These are phyloP conservation scores for Hyaloscypha bicolor DNA, from an alignment of 495 filamentous ascomycete genomes.

Conservation along the genomic window DNA sequence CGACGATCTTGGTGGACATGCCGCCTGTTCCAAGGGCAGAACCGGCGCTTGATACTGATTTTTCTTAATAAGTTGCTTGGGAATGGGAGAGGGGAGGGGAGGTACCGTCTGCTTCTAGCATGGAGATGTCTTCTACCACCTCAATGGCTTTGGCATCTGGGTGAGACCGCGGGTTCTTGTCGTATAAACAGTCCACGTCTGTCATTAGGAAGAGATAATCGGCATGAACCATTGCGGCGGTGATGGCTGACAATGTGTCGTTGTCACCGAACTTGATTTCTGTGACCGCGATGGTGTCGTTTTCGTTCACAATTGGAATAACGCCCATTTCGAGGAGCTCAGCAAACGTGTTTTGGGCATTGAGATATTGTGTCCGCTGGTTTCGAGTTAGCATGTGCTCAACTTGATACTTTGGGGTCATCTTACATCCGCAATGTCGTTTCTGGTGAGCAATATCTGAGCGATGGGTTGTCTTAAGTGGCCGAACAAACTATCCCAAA, in stretches of 20 bases:
- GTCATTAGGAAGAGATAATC: constrained; percentile 99
- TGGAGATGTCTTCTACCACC: constrained; percentile 85
- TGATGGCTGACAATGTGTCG: constrained; percentile 94
- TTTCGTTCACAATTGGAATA: constrained; percentile 98
- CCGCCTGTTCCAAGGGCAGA: constrained; percentile 93
- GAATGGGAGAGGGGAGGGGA: not conserved
- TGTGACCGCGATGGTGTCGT: constrained; percentile 93
- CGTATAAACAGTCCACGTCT: constrained; percentile 96
- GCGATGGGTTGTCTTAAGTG: constrained; percentile 89
- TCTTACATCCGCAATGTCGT: constrained; percentile 91
- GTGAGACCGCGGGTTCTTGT: constrained; percentile 86
- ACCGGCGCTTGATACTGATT: constrained; percentile 79
- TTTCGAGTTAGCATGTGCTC: not conserved
- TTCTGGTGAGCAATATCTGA: constrained; percentile 93
- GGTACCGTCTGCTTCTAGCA: constrained; percentile 78
- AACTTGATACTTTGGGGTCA: not conserved
- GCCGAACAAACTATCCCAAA: constrained; percentile 91
- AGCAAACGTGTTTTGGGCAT: constrained; percentile 90
- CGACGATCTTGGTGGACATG: constrained; percentile 97
- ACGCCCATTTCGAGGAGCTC: constrained; percentile 94
- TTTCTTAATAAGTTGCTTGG: constrained; percentile 3
- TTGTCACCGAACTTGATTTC: constrained; percentile 99
- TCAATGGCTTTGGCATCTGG: constrained; percentile 88
- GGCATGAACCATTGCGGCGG: constrained; percentile 94
- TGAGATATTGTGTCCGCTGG: constrained; percentile 89